Evolutionary conservation across 2,329 filamentous ascomycete genomes (phyloP), one percentile per base, ranked within the genome.

Genomic region (Fusarium chuoi): DNA sequence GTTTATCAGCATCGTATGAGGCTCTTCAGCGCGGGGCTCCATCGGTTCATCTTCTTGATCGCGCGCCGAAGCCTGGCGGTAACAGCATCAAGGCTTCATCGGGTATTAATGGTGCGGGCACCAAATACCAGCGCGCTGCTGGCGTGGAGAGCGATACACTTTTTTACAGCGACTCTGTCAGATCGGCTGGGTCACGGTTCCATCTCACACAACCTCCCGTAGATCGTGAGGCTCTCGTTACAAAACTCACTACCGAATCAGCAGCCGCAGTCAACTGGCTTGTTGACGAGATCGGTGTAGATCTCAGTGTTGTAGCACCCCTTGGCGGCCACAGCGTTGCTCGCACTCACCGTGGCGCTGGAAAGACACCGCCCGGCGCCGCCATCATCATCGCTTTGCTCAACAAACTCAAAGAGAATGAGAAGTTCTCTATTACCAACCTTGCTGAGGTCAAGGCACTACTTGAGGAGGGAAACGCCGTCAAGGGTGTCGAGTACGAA

Each of bases 71-170:
- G 75, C 88, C 90, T 0, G 90, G 90, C 41, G 89, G 90, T 5
- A 92, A 92, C 76, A 89, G 86, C 75, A 91, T 92, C 80, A 92
- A 92, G 80, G 90, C 90, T 1, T 92, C 90, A 0, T 91, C 89
- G 0, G 90, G 90, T 0, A 92, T 92, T 79, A 92, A 91, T 72
- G 90, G 89, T 12, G 89, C 89, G 0, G 85, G 85, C 0, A 92
- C 90, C 1, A 83, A 83, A 7, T 91, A 88, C 70, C 90, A 92
- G 77, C 79, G 80, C 17, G 80, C 77, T 6, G 60, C 77, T 45
- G 77, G 81, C n/a, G 75, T 83, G 48, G 72, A 79, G 28, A 71
- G 77, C 28, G 83, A 86, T 48, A 78, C 81, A 3, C 74, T 81
- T 0, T 91, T 91, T 75, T 87, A 85, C 73, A 78, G 83, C 33